These are phyloP conservation scores for Globisporangium orthogonon DNA, from an alignment of 352 stramenopile species.

Conservation along the genomic window DNA sequence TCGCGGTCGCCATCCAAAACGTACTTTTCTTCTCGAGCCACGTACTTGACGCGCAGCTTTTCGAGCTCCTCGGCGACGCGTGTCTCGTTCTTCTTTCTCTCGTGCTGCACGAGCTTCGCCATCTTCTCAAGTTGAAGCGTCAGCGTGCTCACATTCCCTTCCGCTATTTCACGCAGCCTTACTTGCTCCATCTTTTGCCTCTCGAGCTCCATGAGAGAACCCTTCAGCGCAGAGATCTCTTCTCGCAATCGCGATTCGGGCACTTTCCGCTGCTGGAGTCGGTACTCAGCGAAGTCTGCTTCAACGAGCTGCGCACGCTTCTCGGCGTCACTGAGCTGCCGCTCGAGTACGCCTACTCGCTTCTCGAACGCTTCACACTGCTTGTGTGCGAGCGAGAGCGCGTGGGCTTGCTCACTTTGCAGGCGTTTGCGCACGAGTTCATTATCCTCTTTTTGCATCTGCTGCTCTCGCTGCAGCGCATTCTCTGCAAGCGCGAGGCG, in stretches of 20 bases:
- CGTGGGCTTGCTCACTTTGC: conserved; percentile 58
- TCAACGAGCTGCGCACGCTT: conserved; percentile 47
- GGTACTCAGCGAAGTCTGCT: conserved; percentile 62
- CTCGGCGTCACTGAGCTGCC: conserved; percentile 40
- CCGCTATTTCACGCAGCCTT: conserved; percentile 27
- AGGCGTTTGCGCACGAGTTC: conserved; percentile 45
- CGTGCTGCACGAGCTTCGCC: conserved; percentile 34
- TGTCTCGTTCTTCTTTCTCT: conserved; percentile 69
- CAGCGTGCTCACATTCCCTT: conserved; percentile 31
- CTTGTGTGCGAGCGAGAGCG: conserved; percentile 44
- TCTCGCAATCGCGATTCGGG: conserved; percentile 62
- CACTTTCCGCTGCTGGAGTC: conserved; percentile 65
- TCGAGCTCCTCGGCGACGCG: conserved; percentile 63
- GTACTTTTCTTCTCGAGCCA: conserved; percentile 72
- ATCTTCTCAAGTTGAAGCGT: conserved; percentile 57
- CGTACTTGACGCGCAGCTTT: conserved; percentile 75
- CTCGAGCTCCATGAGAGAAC: conserved; percentile 50
- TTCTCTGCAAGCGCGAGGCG: conserved; percentile 45
- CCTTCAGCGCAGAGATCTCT: conserved; percentile 58
- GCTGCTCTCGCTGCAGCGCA: conserved; percentile 48
- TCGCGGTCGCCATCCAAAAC: conserved; percentile 75
- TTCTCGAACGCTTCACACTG: conserved; percentile 47
- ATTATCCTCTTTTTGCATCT: conserved; percentile 45
- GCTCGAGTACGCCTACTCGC: conserved; percentile 29
- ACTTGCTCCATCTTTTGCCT: conserved; percentile 44